A percentile compares a stretch with the other conserved stretches of the same genome.
These are phyloP conservation scores for Rauvolfia tetraphylla DNA, from an alignment of 257 asterid genomes.

Conservation along the genomic window DNA sequence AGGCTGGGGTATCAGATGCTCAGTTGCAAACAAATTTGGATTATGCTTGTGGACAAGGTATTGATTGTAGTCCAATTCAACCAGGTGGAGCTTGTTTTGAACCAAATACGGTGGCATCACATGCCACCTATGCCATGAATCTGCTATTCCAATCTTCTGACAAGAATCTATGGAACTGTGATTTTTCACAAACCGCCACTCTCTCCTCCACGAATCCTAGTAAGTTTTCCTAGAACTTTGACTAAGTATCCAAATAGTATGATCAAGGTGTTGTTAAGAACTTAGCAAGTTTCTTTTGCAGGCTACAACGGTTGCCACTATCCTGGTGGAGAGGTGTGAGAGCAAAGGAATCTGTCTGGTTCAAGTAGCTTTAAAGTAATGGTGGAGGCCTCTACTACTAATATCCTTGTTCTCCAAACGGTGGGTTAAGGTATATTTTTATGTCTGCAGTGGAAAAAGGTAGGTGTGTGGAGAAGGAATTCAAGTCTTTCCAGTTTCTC, in stretches of 20 bases:
- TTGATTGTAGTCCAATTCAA: constrained; percentile 56
- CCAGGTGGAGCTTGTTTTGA: constrained; percentile 68
- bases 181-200: constrained; percentile 47
- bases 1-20: constrained; percentile 34
- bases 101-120: constrained; percentile 43
- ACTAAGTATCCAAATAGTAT: not conserved
- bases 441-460: not conserved
- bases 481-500: not conserved
- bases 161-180: constrained; percentile 40
- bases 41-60: constrained; percentile 53
- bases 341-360: constrained; percentile 12
- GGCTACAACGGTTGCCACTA: constrained; percentile 50
- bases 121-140: constrained; percentile 67
- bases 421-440: constrained; percentile 8
- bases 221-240: constrained; percentile 21
- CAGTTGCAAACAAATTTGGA: constrained; percentile 52
- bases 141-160: constrained; percentile 39
- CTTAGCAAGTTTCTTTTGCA: constrained; percentile 5
- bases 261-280: not conserved
- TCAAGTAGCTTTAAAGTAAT: constrained; percentile 10
- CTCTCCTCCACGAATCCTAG: constrained; percentile 50
- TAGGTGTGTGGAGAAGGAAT: constrained; percentile 8
- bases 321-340: constrained; percentile 36
- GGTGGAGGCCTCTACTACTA: not conserved
- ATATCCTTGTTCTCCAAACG: constrained; percentile 3